Evolutionary conservation across 2,329 filamentous ascomycete species (phyloP), one percentile per base, ranked within the genome.

Genomic region (Trematosphaeria pertusa): DNA sequence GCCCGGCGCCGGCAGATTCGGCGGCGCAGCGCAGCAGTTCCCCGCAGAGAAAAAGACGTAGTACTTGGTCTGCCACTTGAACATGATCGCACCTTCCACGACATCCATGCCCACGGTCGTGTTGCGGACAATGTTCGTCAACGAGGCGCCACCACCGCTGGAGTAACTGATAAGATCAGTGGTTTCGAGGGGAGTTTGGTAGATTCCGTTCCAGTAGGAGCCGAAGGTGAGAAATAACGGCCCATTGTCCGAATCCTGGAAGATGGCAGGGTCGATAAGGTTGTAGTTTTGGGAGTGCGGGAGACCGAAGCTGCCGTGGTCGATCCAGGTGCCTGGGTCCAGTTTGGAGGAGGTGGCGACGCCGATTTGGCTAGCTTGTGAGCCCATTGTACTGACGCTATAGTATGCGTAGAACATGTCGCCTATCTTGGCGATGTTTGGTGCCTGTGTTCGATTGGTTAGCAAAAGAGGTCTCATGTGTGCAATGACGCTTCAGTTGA

Each of bases 161-260:
- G 48, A 45, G 35, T 52, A 53, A 2, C 40, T 44, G 3, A 44
- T 40, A 8, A 59, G 37, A 4, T 56, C 19, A 3, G 44, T 34
- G 17, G 50, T 17, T 1, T 47, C 37, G 14, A 87, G 74, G 8
- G 72, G 62, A 0, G 82, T 81, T 60, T 86, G 84, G 69, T 82
- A 86, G 49, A 88, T 79, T 56, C 83, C 81, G 4, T 73, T 66
- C 85, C 85, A 89, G 74, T 85, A 88, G 18, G 81, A 85, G 15
- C 86, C 87, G 51, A 88, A 89, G 46, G 77, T 84, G 58, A 84
- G 70, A 43, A 78, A 76, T 21, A 77, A 76, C 0, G 54, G 41
- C 2, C 28, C 38, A 1, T 36, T 37, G 1, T 44, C 11, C 65
- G 68, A 42, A 21, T 67, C 67, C 26, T 64, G 59, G 50, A 80